Evolutionary conservation across 805 yeast genomes (phyloP), one percentile per base, ranked within the genome.

Genomic region (Ogataea minuta): DNA sequence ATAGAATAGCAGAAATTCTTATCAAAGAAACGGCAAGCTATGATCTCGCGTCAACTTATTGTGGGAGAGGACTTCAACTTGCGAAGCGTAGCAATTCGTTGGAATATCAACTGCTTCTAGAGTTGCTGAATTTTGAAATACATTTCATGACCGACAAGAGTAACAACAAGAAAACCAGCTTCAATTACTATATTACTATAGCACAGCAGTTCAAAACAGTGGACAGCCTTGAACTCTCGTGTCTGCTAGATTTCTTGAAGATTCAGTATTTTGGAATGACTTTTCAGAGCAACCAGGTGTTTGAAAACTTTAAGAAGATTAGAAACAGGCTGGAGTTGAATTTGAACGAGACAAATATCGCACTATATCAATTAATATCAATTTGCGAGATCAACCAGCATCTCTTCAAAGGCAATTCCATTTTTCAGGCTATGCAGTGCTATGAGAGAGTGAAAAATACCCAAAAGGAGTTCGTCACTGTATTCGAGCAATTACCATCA

Each of bases 11-110:
- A 0, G 50, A 50, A 9, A 33, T 72, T 3, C 61, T 67, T 36
- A 61, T 64, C 32, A 44, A 44, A 17, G 80, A 76, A 39, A 74
- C 79, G 0, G 56, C 55, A 3, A 65, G 67, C 44, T 45, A 57
- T 12, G 64, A 64, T 20, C 46, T 57, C 26, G 79, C 80, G 0
- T 69, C 69, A 11, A 64, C 62, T 9, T 66, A 53, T 33, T 52
- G 60, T 32, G 38, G 42, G 13, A 51, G 52, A 55, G 57, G 62
- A 49, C 21, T 64, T 43, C 54, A 56, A 23, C 31, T 57, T 21
- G 43, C 49, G n/a, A 52, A 60, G 43, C 47, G 60, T 24, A 43
- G 58, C 6, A 20, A 45, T 3, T 30, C 44, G 6, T 27, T 57
- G 16, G 54, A 54, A 28, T 55, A 70, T 23, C 49, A 56, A 30